Percentiles rank a stretch among this genome's conserved stretches.
Conservation (phyloP, 2,329 filamentous ascomycete genomes). For the Cytospora schulzeri region DNA sequence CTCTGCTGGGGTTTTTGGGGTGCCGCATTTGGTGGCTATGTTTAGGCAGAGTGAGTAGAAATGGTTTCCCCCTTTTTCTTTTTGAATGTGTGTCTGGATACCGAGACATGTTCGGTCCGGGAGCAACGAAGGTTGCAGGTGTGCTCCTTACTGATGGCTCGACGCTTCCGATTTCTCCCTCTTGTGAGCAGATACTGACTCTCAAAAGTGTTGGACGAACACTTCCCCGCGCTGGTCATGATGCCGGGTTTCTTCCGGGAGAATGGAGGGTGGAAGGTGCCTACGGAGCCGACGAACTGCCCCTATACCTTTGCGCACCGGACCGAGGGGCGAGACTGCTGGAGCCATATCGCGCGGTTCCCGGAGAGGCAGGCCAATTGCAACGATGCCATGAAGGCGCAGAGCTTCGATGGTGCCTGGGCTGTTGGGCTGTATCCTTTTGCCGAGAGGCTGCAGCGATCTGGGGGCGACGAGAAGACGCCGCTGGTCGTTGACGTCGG, state of each 20-base stretch:
- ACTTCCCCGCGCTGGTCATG: not conserved
- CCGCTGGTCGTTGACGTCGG: slow-evolving; percentile 16
- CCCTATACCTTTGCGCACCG: slow-evolving; percentile 17
- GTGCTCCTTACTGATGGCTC: no score
- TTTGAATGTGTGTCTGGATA: no score
- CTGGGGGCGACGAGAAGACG: not conserved
- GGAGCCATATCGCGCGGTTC: slow-evolving; percentile 12
- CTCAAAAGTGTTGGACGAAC: not conserved
- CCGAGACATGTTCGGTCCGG: no score
- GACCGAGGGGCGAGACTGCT: slow-evolving; percentile 6
- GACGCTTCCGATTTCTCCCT: no score
- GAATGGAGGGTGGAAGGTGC: slow-evolving; percentile 10
- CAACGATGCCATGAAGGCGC: slow-evolving; percentile 14
- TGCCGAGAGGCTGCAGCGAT: not conserved
- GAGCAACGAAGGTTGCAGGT: no score
- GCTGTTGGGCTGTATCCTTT: slow-evolving; percentile 17
- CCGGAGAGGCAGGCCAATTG: slow-evolving; percentile 9
- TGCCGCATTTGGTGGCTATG: slow-evolving; percentile 2
- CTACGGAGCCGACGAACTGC: slow-evolving; percentile 1
- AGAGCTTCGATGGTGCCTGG: slow-evolving; percentile 9
- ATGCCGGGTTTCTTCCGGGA: slow-evolving; percentile 12
- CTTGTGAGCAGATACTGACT: no score
- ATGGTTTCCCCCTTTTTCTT: no score
- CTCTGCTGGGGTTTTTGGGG: not conserved
- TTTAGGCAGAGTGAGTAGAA: slow-evolving; percentile 2